Evolutionary conservation across 352 stramenopile species (phyloP).

Genomic region (Blastocystis sp.): DNA sequence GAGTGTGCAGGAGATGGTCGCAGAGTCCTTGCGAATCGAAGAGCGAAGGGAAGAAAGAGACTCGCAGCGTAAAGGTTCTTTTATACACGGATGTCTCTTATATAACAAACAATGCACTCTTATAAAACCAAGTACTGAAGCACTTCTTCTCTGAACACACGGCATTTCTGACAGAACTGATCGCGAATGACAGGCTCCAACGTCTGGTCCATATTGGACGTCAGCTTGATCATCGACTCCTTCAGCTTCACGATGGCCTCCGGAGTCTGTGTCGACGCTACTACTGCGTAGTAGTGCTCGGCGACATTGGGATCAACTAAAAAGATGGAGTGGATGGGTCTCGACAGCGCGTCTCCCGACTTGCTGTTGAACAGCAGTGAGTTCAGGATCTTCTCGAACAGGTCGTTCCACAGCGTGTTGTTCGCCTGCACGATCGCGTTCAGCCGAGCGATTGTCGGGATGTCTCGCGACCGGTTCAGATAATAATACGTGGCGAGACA

Average conservation of each 20-base stretch:
- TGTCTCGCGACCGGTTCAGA: constrained; percentile 13
- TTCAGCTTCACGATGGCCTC: constrained; percentile 47
- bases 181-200: constrained; percentile 27
- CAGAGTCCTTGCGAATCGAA: constrained; percentile 3
- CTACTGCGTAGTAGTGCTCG: constrained; percentile 30
- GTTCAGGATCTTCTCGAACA: constrained; percentile 57
- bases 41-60: constrained; percentile 39
- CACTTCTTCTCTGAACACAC: constrained; percentile 39
- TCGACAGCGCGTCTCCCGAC: constrained; percentile 9
- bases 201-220: constrained; percentile 20
- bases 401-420: constrained; percentile 37
- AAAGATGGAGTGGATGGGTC: constrained; percentile 45
- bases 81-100: constrained; percentile 15
- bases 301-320: constrained; percentile 26
- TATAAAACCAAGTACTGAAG: constrained; percentile 46
- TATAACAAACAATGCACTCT: constrained; percentile 3
- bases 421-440: constrained; percentile 22
- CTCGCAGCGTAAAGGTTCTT: constrained; percentile 14
- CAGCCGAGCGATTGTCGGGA: background rate
- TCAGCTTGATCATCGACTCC: constrained; percentile 42
- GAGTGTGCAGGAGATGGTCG: background rate
- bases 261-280: background rate
- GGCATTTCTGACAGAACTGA: constrained; percentile 51
- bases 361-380: constrained; percentile 44
- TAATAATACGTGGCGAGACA: constrained; percentile 52